These are phyloP conservation scores for Tuctoria greenei DNA, from an alignment of 176 grass and related monocot species.

Conservation along the genomic window DNA sequence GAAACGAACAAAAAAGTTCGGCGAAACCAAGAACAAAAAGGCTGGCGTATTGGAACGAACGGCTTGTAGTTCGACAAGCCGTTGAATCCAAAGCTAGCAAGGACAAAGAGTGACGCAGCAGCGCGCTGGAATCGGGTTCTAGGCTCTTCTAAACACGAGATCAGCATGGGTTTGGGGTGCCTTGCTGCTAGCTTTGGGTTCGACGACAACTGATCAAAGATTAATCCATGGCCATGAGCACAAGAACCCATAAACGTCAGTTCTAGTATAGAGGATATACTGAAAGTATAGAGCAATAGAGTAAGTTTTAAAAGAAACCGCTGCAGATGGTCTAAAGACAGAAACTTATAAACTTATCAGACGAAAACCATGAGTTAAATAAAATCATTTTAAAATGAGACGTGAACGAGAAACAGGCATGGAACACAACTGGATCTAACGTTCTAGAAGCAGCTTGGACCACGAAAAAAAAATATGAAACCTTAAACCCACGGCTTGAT, in stretches of 20 bases:
- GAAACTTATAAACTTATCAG: conserved; percentile 32
- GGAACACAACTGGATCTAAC: conserved; percentile 20
- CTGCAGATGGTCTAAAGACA: no score
- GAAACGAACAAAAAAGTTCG: conserved; percentile 32
- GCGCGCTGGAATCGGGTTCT: not conserved
- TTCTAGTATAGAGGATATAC: no score
- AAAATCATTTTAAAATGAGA: not conserved
- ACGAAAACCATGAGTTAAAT: not conserved
- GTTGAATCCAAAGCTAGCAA: conserved; percentile 29
- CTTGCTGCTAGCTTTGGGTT: conserved; percentile 23
- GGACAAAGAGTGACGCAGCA: conserved; percentile 28
- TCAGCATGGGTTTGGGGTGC: conserved; percentile 21
- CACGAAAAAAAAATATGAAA: not conserved
- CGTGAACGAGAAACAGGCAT: not conserved
- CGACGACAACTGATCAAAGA: not conserved
- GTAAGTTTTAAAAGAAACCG: no score
- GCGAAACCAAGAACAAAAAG: conserved; percentile 17
- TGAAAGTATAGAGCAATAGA: no score
- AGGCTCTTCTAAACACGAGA: conserved; percentile 24
- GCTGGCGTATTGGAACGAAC: conserved; percentile 5
- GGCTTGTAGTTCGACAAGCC: conserved; percentile 13
- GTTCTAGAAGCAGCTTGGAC: conserved; percentile 7
- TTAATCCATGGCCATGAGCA: conserved; percentile 9
- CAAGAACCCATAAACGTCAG: conserved; percentile 9
- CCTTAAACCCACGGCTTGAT: conserved; percentile 35